Percentiles rank a stretch among this genome's conserved stretches.
These are phyloP conservation scores for Anisodus acutangulus DNA, from an alignment of 257 asterid genomes.

Conservation along the genomic window DNA sequence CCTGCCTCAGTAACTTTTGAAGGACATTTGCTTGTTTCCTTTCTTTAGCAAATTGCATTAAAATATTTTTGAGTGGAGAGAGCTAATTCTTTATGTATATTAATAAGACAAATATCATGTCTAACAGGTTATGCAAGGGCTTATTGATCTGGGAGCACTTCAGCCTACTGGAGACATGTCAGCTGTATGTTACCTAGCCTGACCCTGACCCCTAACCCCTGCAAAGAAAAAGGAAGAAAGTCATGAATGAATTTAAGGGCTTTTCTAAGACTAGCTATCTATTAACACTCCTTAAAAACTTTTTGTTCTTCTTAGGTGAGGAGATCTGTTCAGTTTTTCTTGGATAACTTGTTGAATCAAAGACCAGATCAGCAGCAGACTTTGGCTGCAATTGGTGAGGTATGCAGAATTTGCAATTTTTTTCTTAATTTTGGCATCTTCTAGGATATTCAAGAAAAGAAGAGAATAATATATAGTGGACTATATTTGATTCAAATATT, in stretches of 20 bases:
- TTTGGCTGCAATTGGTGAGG: constrained; percentile 97
- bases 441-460: neutral
- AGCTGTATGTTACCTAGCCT: constrained; percentile 51
- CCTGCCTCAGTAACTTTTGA: neutral
- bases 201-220: neutral
- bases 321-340: constrained; percentile 92
- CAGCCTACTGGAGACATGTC: constrained; percentile 97
- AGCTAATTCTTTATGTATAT: neutral
- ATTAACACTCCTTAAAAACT: constrained; percentile 5
- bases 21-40: constrained; percentile 3
- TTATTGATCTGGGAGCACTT: constrained; percentile 93
- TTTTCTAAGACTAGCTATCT: neutral
- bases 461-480: neutral
- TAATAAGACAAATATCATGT: constrained; percentile 27
- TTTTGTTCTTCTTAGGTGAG: constrained; percentile 62
- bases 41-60: neutral
- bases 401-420: constrained; percentile 33
- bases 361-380: constrained; percentile 93
- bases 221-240: neutral
- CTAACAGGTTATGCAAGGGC: constrained; percentile 80
- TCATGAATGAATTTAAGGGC: neutral
- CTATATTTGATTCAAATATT: constrained; percentile 8
- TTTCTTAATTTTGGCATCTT: neutral
- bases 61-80: neutral
- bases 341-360: constrained; percentile 86